These are phyloP conservation scores for Pisolithus microcarpus DNA, from an alignment of 768 basidiomycete species.

Conservation along the genomic window DNA sequence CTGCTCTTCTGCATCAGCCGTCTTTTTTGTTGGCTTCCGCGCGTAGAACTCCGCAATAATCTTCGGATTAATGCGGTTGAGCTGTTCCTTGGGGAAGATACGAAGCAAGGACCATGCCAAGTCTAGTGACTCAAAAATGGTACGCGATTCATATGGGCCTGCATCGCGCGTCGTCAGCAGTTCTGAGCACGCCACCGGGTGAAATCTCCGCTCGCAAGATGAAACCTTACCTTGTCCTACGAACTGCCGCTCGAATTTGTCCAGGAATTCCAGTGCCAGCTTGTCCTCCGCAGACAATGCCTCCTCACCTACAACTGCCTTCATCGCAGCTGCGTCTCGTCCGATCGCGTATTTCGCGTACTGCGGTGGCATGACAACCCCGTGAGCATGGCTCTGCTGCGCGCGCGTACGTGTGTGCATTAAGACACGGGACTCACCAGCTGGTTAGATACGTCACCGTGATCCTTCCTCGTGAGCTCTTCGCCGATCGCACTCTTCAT, in stretches of 20 bases:
- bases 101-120: conserved; percentile 94
- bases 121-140: conserved; percentile 95
- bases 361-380: conserved; percentile 33
- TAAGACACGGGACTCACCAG: conserved; percentile 51
- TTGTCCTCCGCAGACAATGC: conserved; percentile 93
- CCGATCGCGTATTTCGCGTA: conserved; percentile 99
- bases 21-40: conserved; percentile 70
- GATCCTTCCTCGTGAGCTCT: conserved; percentile 94
- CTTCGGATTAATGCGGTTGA: conserved; percentile 97
- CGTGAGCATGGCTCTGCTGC: conserved; percentile 5
- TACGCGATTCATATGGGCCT: conserved; percentile 93
- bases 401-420: conserved; percentile 4
- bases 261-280: conserved; percentile 92
- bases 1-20: conserved; percentile 40
- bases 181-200: neutral
- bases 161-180: conserved; percentile 8
- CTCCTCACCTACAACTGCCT: conserved; percentile 98
- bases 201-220: conserved; percentile 8
- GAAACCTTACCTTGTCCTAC: conserved; percentile 79
- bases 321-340: conserved; percentile 96
- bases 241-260: conserved; percentile 96
- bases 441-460: conserved; percentile 99
- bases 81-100: conserved; percentile 97
- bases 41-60: conserved; percentile 91
- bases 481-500: conserved; percentile 99